Base-by-base conservation (phyloP, 2,329 filamentous ascomycete species). In the Talaromyces sp. region DNA sequence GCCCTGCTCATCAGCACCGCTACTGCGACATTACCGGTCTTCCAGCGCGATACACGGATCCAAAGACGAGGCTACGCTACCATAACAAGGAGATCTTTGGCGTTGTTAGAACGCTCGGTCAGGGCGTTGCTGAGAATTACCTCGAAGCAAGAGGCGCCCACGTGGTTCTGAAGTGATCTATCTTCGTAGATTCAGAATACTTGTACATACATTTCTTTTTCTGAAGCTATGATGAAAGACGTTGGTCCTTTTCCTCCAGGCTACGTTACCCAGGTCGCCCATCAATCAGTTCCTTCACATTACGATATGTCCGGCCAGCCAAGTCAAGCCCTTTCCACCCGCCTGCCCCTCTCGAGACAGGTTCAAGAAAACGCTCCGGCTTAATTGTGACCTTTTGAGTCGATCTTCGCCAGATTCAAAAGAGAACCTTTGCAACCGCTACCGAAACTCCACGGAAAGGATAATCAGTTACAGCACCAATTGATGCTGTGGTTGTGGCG, bases 11-110 rank as follows among this genome's bases (percentile, higher is more conserved):
- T 67, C 85, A 91, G 72, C 92, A 88, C 76, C 90, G 89, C 70
- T 99, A 98, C 77, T 99, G 95, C 80, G 96, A 99, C 75, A 85
- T 99, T 69, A 99, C 95, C 1, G 96, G 95, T 1, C 79, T 99
- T 66, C 86, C 91, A n/a, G 91, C 92, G 32, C 89, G 90, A 6
- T 99, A 99, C 73, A 86, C 91, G 33, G 95, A 99, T 73, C 96
- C 95, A 2, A 99, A 99, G 84, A 96, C 93, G 44, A 85, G 93
- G 65, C 77, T 99, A 75, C 84, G 93, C 64, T 99, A 99, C 77
- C 91, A 96, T 76, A 89, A 99, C 75, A 90, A 86, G 75, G 95
- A 99, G 80, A 85, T 98, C 6, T 99, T 97, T 80, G 85, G 84
- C 3, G 85, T 92, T 47, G 89, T 99, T 62, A 86, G 92, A 70